Evolutionary conservation across 768 basidiomycete genomes (phyloP), one percentile per base, ranked within the genome.

Genomic region (Lentinus tigrinus): DNA sequence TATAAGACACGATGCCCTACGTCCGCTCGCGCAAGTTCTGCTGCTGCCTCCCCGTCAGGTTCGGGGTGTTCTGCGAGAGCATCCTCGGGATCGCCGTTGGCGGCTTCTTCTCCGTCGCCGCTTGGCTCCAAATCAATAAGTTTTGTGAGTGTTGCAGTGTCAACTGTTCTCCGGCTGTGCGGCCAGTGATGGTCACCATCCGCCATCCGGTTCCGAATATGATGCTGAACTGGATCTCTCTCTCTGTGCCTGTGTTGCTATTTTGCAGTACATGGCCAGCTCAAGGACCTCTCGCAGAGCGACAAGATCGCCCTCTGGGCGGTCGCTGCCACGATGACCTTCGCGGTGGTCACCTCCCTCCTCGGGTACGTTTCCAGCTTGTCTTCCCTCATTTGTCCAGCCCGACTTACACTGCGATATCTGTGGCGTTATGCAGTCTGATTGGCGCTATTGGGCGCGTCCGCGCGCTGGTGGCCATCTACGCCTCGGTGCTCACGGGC

Each of bases 21-120:
- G 75, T 81, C 64, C 80, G 77, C 58, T 78, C 81, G 19, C 79
- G 78, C 62, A 83, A 73, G 65, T 86, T 86, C 70, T 85, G 82
- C 71, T 84, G 81, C 72, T 86, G 83, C 73, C 77, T 86, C 66
- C 85, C 84, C 27, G 85, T 86, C 68, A 78, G 85, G 64, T 75
- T 84, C 54, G 84, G 85, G 58, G 83, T 85, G 42, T 82, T 85
- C 69, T 81, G 85, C 39, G 68, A 85, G 58, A 74, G 78, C 53
- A 65, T 82, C 58, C 59, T 77, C n/a, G 75, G 74, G 43, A 56
- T 78, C 26, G 57, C 75, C 44, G 72, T 75, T 19, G 83, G 83
- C 26, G 72, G 76, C 1, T 65, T 78, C 52, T 64, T 85, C 24
- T 73, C 77, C 40, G 74, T 74, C 26, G 69, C 72, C 21, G 81